phyloP scores from a whole-genome alignment of 768 basidiomycete species.

The Amylocystis lapponica region DNA sequence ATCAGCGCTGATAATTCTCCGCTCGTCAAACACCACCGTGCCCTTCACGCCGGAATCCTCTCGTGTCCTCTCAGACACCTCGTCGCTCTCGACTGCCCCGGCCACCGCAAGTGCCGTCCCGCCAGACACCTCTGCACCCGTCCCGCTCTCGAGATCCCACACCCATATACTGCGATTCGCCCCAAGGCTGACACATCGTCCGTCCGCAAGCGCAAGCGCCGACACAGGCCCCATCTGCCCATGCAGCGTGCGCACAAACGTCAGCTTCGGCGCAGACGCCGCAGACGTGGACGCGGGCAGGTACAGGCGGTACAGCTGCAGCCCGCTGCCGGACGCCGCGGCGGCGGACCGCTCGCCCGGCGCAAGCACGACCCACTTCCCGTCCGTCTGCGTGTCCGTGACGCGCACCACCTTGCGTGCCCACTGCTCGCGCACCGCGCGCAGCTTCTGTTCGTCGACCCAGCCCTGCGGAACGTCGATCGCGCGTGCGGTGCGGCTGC shows the following conservation, averaged over 20 bases:
- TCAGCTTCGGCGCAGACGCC: slow-evolving; percentile 54
- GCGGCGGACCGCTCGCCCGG: slow-evolving; percentile 35
- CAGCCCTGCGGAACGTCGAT: slow-evolving; percentile 68
- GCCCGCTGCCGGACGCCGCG: slow-evolving; percentile 37
- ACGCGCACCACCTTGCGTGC: slow-evolving; percentile 65
- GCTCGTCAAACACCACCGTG: slow-evolving; percentile 67
- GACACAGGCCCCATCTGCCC: slow-evolving; percentile 65
- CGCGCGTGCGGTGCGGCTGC: slow-evolving; percentile 61
- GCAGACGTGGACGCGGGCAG: slow-evolving; percentile 49
- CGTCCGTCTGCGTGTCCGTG: slow-evolving; percentile 75
- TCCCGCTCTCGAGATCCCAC: slow-evolving; percentile 72
- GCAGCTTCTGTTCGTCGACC: slow-evolving; percentile 62
- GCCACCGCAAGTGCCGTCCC: slow-evolving; percentile 1
- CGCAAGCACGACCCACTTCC: slow-evolving; percentile 79
- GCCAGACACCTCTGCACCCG: slow-evolving; percentile 26
- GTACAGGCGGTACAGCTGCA: slow-evolving; percentile 72
- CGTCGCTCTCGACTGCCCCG: background rate
- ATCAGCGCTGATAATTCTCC: slow-evolving; percentile 53
- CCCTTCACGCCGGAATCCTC: slow-evolving; percentile 26
- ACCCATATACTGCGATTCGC: slow-evolving; percentile 74
- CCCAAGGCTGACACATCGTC: slow-evolving; percentile 74
- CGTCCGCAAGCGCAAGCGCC: slow-evolving; percentile 70
- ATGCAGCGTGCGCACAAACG: slow-evolving; percentile 64
- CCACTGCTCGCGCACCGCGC: slow-evolving; percentile 69
- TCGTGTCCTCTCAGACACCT: slow-evolving; percentile 11